phyloP scores from a whole-genome alignment of 108 stramenopile genomes.

The Conticribra weissflogii region DNA sequence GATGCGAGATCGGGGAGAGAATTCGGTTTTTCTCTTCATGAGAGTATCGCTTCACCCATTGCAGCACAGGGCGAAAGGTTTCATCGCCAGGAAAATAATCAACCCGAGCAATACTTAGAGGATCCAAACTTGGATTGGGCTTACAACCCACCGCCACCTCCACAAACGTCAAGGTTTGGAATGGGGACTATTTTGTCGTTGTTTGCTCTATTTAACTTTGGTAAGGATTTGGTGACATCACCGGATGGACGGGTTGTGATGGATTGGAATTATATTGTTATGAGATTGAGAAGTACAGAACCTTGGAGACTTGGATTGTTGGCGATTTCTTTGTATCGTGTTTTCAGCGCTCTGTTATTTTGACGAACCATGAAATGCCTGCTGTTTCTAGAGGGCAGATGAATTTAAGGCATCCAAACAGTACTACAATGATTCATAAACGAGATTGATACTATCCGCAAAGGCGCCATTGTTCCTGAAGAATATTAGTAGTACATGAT shows the following conservation, averaged over 20 bases:
- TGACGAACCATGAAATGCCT: no score
- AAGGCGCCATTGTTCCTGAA: no score
- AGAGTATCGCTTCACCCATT: constrained; percentile 13
- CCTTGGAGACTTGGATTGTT: constrained; percentile 40
- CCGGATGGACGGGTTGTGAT: constrained; percentile 35
- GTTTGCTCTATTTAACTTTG: constrained; percentile 43
- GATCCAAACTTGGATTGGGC: constrained; percentile 35
- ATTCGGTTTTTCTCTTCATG: constrained; percentile 45
- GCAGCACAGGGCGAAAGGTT: neutral
- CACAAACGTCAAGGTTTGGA: constrained; percentile 26
- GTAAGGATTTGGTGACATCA: constrained; percentile 38
- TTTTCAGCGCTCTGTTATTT: no score
- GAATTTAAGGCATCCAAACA: no score
- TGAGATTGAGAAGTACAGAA: constrained; percentile 32
- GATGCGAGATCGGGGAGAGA: constrained; percentile 43
- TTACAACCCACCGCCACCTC: constrained; percentile 31
- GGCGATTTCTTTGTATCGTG: constrained; percentile 37
- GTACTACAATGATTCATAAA: no score
- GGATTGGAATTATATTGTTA: constrained; percentile 32
- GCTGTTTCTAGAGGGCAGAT: no score
- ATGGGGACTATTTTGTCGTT: constrained; percentile 44
- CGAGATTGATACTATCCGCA: no score
- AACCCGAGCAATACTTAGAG: constrained; percentile 13
- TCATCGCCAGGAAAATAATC: neutral
- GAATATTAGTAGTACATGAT: no score